Conservation (phyloP, 2,329 filamentous ascomycete genomes). For the Coniella vitis region DNA sequence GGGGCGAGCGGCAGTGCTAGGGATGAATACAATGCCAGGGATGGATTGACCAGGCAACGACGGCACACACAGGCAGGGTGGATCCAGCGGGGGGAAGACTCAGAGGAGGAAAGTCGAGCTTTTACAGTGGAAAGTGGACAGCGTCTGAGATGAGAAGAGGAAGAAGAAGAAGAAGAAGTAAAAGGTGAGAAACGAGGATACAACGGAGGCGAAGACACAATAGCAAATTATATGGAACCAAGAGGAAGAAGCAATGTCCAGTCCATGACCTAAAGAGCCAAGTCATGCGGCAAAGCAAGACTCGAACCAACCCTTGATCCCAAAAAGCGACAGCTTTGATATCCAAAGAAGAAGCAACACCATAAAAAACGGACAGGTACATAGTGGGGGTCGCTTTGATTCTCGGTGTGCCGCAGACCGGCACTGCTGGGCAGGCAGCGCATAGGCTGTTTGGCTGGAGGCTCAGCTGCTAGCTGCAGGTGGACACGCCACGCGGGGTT, state of each 20-base stretch:
- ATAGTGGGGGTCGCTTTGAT: not conserved
- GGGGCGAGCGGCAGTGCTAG: not conserved
- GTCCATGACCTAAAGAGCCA: not conserved
- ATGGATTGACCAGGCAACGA: slow-evolving; percentile 5
- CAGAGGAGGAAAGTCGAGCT: not conserved
- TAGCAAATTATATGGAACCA: not conserved
- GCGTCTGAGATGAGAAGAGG: not conserved
- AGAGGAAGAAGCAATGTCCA: not conserved
- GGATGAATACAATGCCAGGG: not conserved
- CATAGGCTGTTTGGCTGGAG: not conserved
- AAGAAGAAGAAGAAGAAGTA: not conserved
- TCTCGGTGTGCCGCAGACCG: not conserved
- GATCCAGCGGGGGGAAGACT: not conserved
- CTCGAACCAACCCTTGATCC: not conserved
- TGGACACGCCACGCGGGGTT: not conserved
- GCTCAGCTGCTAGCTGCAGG: slow-evolving; percentile 8
- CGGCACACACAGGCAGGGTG: slow-evolving; percentile 2
- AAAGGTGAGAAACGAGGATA: not conserved
- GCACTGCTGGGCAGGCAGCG: not conserved
- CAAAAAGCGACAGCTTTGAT: too few relatives aligned
- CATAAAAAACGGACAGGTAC: not conserved
- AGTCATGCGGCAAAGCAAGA: slow-evolving; percentile 1
- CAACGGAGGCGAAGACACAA: not conserved
- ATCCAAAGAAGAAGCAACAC: too few relatives aligned
- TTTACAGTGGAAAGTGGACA: not conserved